phyloP scores from a whole-genome alignment of 805 yeast species.

The Metschnikowia koreensis region DNA sequence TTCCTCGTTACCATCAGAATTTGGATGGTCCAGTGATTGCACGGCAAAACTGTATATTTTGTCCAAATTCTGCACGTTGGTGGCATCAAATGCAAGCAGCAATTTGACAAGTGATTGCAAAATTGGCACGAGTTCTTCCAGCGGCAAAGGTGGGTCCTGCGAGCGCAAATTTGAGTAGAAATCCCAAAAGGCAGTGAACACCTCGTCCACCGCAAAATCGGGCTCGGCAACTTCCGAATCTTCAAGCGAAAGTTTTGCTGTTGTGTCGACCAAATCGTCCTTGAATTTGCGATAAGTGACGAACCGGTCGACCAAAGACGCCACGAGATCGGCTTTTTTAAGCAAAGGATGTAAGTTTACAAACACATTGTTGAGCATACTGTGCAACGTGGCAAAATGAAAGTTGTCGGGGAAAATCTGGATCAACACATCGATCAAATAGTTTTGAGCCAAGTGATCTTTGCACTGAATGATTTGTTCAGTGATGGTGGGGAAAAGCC shows the following conservation, averaged over 20 bases:
- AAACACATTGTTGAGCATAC: constrained; percentile 59
- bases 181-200: constrained; percentile 66
- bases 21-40: too few species aligned
- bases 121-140: constrained; percentile 62
- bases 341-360: constrained; percentile 67
- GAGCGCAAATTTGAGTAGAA: constrained; percentile 57
- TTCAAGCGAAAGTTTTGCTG: neutral
- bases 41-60: constrained; percentile 57
- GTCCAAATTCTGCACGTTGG: constrained; percentile 58
- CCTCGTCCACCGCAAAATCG: constrained; percentile 20
- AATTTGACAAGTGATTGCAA: constrained; percentile 65
- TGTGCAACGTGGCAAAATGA: constrained; percentile 72
- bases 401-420: constrained; percentile 95
- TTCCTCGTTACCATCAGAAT: constrained; percentile 5
- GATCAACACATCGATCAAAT: constrained; percentile 83
- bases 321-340: constrained; percentile 61
- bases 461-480: constrained; percentile 92
- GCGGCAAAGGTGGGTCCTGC: constrained; percentile 61
- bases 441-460: constrained; percentile 90
- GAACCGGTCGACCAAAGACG: constrained; percentile 71
- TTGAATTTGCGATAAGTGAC: constrained; percentile 44
- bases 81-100: constrained; percentile 65
- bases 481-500: constrained; percentile 73
- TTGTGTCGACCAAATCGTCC: constrained; percentile 23
- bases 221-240: neutral